These are phyloP conservation scores for Amanita exitialis DNA, from an alignment of 768 basidiomycete genomes.

Conservation along the genomic window DNA sequence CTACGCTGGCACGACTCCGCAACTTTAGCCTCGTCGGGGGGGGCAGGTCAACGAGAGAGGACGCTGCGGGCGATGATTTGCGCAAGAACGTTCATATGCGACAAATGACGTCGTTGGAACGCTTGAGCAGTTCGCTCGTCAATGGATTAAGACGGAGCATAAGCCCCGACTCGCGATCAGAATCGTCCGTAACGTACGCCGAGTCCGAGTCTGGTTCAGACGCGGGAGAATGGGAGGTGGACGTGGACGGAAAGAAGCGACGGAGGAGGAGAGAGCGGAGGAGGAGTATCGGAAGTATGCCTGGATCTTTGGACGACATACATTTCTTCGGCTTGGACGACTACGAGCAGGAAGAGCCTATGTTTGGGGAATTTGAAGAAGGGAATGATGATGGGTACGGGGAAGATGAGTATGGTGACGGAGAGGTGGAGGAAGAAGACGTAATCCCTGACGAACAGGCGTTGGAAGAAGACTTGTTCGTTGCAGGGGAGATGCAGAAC, in stretches of 20 bases:
- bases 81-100: conserved; percentile 37
- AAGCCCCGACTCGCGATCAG: conserved; percentile 47
- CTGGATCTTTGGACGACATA: conserved; percentile 65
- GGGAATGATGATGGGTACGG: neutral
- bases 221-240: conserved; percentile 26
- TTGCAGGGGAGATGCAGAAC: conserved; percentile 22
- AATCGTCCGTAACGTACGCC: conserved; percentile 30
- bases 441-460: conserved; percentile 1
- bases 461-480: conserved; percentile 19
- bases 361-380: conserved; percentile 2
- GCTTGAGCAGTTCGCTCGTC: conserved; percentile 49
- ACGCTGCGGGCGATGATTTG: conserved; percentile 11
- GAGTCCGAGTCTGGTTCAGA: conserved; percentile 50
- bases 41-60: conserved; percentile 3
- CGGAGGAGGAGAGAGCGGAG: conserved; percentile 29
- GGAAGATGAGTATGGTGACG: neutral
- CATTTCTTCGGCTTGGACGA: conserved; percentile 42
- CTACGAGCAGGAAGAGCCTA: conserved; percentile 14
- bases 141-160: conserved; percentile 31
- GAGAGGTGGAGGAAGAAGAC: neutral
- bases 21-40: conserved; percentile 68
- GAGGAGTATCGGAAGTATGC: conserved; percentile 77
- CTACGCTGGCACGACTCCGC: conserved; percentile 62
- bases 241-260: conserved; percentile 25
- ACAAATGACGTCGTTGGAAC: conserved; percentile 73